phyloP scores from a whole-genome alignment of 2,329 filamentous ascomycete genomes.

The Didymella exigua region DNA sequence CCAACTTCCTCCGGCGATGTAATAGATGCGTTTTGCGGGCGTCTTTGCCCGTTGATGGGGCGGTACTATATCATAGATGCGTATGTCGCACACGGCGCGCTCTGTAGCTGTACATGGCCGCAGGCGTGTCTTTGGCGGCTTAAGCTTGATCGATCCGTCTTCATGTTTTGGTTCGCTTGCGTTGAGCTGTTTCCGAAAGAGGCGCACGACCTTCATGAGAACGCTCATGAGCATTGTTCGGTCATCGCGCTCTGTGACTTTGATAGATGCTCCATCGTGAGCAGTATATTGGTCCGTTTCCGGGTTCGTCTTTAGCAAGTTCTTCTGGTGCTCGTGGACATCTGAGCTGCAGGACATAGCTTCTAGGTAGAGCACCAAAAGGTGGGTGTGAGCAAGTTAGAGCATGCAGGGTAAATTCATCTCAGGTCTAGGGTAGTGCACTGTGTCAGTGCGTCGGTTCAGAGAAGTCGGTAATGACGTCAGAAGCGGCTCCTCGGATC shows the following conservation, averaged over 20 bases:
- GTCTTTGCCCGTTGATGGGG: constrained; percentile 17
- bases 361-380: background rate
- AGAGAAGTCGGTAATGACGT: constrained; percentile 5
- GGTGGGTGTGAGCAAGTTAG: background rate
- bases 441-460: background rate
- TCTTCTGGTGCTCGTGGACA: background rate
- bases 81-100: constrained; percentile 51
- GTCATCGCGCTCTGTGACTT: constrained; percentile 46
- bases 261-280: constrained; percentile 30
- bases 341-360: background rate
- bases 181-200: constrained; percentile 46
- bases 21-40: constrained; percentile 53
- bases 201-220: constrained; percentile 47
- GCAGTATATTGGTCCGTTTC: constrained; percentile 5
- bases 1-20: constrained; percentile 64
- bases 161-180: constrained; percentile 40
- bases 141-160: constrained; percentile 50
- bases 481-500: background rate
- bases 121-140: constrained; percentile 42
- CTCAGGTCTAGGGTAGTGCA: background rate
- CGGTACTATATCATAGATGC: constrained; percentile 53
- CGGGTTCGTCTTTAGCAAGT: constrained; percentile 1
- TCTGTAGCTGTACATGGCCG: constrained; percentile 48
- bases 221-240: constrained; percentile 48
- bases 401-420: constrained; percentile 6